Evolutionary conservation across 1,284 basidiomycete genomes (phyloP).

Genomic region (Puccinia triticina): DNA sequence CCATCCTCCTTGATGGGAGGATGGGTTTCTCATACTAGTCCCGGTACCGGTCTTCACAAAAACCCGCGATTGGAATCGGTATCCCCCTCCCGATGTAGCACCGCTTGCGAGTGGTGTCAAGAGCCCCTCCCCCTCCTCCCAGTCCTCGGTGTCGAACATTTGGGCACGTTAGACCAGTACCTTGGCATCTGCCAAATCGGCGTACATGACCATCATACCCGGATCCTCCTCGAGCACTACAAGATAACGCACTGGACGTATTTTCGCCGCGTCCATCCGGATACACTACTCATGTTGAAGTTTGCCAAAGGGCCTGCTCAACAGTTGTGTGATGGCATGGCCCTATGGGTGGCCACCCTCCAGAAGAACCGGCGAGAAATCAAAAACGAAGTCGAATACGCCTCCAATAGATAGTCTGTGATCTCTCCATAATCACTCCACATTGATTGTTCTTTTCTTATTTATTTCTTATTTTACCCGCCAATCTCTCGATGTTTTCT

Average conservation of each 20-base stretch:
- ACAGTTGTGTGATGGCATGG: background rate
- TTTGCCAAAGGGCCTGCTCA: background rate
- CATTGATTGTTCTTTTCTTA: too few relatives aligned
- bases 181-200: background rate
- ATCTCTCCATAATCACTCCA: too few relatives aligned
- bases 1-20: too few relatives aligned
- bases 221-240: background rate
- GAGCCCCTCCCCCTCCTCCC: background rate
- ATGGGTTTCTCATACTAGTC: too few relatives aligned
- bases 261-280: background rate
- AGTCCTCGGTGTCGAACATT: background rate
- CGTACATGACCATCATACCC: background rate
- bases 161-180: background rate
- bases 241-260: background rate
- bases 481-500: too few relatives aligned
- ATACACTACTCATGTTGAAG: background rate
- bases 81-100: too few relatives aligned
- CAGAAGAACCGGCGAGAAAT: background rate
- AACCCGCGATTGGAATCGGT: too few relatives aligned
- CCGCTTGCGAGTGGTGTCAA: too few relatives aligned
- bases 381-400: background rate
- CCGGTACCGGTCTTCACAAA: too few relatives aligned
- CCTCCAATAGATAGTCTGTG: too few relatives aligned
- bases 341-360: background rate
- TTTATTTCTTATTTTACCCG: too few relatives aligned